phyloP scores from a whole-genome alignment of 352 stramenopile species.

The Globisporangium carolinianum region DNA sequence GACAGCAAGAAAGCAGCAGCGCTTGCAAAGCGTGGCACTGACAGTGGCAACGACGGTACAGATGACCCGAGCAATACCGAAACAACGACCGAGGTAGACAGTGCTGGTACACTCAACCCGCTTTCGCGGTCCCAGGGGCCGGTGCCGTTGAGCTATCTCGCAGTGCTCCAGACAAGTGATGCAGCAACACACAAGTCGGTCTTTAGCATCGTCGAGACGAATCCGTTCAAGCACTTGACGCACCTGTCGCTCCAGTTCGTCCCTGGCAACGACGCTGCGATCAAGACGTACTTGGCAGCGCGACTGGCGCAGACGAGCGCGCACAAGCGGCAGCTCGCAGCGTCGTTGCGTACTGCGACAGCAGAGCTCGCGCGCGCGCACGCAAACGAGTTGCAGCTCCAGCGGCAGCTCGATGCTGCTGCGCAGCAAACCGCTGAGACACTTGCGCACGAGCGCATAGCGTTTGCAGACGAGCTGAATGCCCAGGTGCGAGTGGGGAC shows the following conservation, averaged over 20 bases:
- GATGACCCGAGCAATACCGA: constrained; percentile 9
- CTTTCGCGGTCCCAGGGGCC: constrained; percentile 59
- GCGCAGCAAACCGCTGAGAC: constrained; percentile 47
- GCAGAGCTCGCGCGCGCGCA: constrained; percentile 34
- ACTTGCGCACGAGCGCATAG: constrained; percentile 58
- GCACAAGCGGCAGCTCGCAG: constrained; percentile 34
- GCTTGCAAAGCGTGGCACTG: neutral
- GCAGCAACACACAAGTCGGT: constrained; percentile 40
- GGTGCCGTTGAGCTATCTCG: constrained; percentile 72
- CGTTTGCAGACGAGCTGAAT: constrained; percentile 62
- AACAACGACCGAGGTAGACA: constrained; percentile 1
- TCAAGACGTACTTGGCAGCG: constrained; percentile 90
- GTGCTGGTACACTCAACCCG: constrained; percentile 9
- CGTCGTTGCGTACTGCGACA: constrained; percentile 35
- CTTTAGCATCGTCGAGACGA: constrained; percentile 93
- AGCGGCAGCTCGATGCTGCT: constrained; percentile 46
- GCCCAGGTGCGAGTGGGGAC: constrained; percentile 18
- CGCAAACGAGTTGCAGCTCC: constrained; percentile 31
- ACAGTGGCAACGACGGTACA: neutral
- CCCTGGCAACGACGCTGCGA: constrained; percentile 77
- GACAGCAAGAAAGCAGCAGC: constrained; percentile 39
- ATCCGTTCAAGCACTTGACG: constrained; percentile 93
- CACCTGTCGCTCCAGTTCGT: constrained; percentile 88
- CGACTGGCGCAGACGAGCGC: constrained; percentile 77
- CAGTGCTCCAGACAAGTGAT: constrained; percentile 73